Evolutionary conservation across 805 yeast species (phyloP), one percentile per base, ranked within the genome.

Genomic region (Tetrapisispora iriomotensis): DNA sequence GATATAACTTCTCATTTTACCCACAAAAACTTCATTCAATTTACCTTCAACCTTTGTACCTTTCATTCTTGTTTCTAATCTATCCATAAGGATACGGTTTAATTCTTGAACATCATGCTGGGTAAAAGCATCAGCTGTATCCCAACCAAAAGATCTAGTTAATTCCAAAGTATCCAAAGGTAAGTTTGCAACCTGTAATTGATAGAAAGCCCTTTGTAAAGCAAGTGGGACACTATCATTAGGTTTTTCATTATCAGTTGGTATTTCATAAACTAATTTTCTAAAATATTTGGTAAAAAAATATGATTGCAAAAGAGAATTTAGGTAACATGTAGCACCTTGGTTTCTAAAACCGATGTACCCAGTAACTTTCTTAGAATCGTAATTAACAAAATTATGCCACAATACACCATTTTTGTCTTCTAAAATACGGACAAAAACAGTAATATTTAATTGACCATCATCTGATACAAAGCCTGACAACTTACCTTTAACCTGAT

Each of bases 71-170:
- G 77, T 69, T 59, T 92, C 99, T 32, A 92, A 69, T 47, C 81
- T 77, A 60, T 92, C 99, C 96, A 92, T 90, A 54, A 92, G 70
- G 28, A 92, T 87, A 50, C 99, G 78, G 58, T 88, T 87, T 57
- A 92, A 69, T 60, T 92, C 99, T 59, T 92, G 99, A 13, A 92
- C 96, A 58, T 92, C 99, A 62, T 92, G 97, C 62, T 92, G 99
- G 2, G 94, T 84, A 61, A 92, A 92, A 0, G 96, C 95, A 49
- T 92, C 98, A 6, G 81, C 79, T 8, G 84, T 73, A 56, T 87
- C 95, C 99, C 99, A 92, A 8, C 99, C 98, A 68, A 92, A 92
- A 0, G 96, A 80, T 43, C 77, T 75, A 0, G 98, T 92, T 38
- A 92, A 68, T 54, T 85, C 95, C 45, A 75, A 58, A 0, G 99